phyloP scores from a whole-genome alignment of 345 rosid species.

The Gossypium longicalyx region DNA sequence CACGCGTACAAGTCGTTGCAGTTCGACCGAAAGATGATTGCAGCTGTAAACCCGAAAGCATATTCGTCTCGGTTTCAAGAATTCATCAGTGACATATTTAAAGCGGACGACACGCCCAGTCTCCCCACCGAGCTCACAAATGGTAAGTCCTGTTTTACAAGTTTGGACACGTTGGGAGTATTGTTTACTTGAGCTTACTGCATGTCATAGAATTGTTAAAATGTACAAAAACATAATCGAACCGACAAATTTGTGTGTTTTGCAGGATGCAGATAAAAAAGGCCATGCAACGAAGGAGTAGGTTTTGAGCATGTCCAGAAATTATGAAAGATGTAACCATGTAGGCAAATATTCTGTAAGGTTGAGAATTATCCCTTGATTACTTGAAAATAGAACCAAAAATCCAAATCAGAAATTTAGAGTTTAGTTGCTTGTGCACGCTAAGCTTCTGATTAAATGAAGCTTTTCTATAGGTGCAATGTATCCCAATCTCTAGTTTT shows the following conservation, averaged over 20 bases:
- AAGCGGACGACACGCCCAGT: conserved; percentile 21
- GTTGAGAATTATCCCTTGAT: not conserved
- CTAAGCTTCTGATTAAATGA: not conserved
- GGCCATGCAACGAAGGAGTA: not conserved
- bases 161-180: not conserved
- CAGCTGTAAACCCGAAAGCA: conserved; percentile 48
- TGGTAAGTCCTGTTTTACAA: not conserved
- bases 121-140: not conserved
- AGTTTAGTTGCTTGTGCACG: not conserved
- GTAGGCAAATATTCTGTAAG: not conserved
- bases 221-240: not conserved
- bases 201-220: not conserved
- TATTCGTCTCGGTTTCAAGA: conserved; percentile 53
- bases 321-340: not conserved
- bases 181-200: not conserved
- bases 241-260: not conserved
- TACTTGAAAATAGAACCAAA: conserved; percentile 3
- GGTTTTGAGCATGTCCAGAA: conserved; percentile 9
- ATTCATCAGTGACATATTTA: conserved; percentile 39
- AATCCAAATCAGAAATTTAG: not conserved
- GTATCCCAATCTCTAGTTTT: not conserved
- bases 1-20: conserved; percentile 52
- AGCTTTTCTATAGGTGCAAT: not conserved
- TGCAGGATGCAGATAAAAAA: conserved; percentile 2
- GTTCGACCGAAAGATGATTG: conserved; percentile 41